These are phyloP conservation scores for Verticillium zaregamsianum DNA, from an alignment of 2,329 filamentous ascomycete species.

Conservation along the genomic window DNA sequence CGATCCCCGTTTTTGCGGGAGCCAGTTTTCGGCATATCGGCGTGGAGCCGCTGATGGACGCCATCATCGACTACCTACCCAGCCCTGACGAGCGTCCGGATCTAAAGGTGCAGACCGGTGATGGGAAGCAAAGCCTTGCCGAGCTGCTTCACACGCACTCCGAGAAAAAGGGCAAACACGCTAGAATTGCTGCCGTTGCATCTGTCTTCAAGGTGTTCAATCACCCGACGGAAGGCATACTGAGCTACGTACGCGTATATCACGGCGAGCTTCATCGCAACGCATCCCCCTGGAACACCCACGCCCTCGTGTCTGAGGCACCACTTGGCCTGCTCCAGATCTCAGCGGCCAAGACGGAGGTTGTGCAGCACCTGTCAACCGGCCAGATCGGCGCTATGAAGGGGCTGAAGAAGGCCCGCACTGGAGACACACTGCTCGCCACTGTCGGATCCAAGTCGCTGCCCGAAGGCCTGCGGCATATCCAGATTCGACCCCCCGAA, in stretches of 20 bases:
- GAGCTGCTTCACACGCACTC: constrained; percentile 21
- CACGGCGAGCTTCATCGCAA: constrained; percentile 75
- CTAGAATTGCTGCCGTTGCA: constrained; percentile 43
- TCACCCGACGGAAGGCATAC: constrained; percentile 76
- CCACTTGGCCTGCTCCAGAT: constrained; percentile 82
- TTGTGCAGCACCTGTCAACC: constrained; percentile 72
- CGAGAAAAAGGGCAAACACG: constrained; percentile 25
- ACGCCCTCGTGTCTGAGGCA: constrained; percentile 72
- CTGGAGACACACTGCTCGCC: constrained; percentile 84
- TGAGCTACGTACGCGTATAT: constrained; percentile 92
- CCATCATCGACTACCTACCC: constrained; percentile 81
- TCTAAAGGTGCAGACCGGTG: constrained; percentile 67
- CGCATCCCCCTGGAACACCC: constrained; percentile 80
- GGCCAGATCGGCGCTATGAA: constrained; percentile 94
- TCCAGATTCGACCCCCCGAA: constrained; percentile 83
- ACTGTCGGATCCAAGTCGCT: constrained; percentile 61
- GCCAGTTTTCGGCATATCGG: constrained; percentile 93
- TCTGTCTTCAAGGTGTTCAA: constrained; percentile 95
- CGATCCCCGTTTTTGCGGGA: constrained; percentile 85
- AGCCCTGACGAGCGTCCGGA: constrained; percentile 77
- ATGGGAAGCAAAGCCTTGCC: constrained; percentile 41
- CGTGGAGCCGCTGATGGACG: constrained; percentile 86
- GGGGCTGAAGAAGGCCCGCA: constrained; percentile 85
- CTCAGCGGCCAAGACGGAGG: constrained; percentile 81
- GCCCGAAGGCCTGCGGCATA: constrained; percentile 62